Evolutionary conservation across 2,329 filamentous ascomycete genomes (phyloP).

Genomic region (Monilinia fructicola): DNA sequence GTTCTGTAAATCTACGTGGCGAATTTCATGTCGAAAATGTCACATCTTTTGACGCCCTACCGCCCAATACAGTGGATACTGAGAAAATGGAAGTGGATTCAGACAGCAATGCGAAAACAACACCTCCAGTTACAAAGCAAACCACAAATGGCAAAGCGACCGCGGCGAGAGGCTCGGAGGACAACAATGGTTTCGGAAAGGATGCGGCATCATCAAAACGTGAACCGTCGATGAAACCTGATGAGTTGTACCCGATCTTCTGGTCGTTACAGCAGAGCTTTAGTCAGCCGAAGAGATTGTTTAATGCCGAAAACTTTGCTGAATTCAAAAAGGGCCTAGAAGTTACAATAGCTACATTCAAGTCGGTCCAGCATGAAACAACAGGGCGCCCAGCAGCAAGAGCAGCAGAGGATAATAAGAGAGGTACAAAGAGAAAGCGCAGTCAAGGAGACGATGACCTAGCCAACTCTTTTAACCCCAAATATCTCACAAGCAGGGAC

Average conservation of each 20-base stretch:
- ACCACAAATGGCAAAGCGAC: slow-evolving; percentile 24
- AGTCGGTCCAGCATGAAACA: slow-evolving; percentile 55
- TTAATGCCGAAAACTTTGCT: slow-evolving; percentile 66
- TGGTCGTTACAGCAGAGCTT: slow-evolving; percentile 93
- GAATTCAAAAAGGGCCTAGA: slow-evolving; percentile 63
- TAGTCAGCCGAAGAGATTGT: slow-evolving; percentile 82
- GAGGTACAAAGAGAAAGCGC: slow-evolving; percentile 69
- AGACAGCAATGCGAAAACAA: slow-evolving; percentile 41
- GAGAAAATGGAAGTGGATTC: slow-evolving; percentile 69
- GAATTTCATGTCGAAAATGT: slow-evolving; percentile 96
- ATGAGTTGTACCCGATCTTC: slow-evolving; percentile 83
- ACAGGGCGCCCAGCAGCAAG: slow-evolving; percentile 51
- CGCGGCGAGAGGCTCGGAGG: slow-evolving; percentile 36
- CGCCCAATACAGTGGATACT: slow-evolving; percentile 41
- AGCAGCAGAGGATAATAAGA: slow-evolving; percentile 60
- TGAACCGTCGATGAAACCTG: slow-evolving; percentile 60
- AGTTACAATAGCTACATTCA: slow-evolving; percentile 72
- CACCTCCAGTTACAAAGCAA: slow-evolving; percentile 17
- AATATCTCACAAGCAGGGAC: slow-evolving; percentile 96
- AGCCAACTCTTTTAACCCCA: slow-evolving; percentile 84
- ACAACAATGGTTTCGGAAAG: slow-evolving; percentile 44
- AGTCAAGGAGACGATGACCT: slow-evolving; percentile 60
- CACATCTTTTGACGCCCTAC: slow-evolving; percentile 72
- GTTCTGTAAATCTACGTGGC: slow-evolving; percentile 92
- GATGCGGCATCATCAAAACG: slow-evolving; percentile 41